These are phyloP conservation scores for Zasmidium citrigriseum DNA, from an alignment of 2,329 filamentous ascomycete genomes.

Conservation along the genomic window DNA sequence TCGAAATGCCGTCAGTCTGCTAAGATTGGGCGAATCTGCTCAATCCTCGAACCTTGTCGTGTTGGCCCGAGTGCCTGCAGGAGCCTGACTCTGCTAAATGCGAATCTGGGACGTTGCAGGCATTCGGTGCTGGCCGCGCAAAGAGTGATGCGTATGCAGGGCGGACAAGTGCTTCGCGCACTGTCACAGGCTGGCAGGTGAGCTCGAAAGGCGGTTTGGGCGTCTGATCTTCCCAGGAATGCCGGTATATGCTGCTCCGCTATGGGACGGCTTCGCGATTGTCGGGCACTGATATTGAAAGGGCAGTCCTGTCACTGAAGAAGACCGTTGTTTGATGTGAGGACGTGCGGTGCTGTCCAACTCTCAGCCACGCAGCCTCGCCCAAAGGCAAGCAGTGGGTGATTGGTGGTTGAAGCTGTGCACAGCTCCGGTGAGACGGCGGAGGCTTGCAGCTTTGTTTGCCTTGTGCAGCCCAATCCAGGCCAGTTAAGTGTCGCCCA, in stretches of 20 bases:
- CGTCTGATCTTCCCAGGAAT: not conserved
- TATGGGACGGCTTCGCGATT: not conserved
- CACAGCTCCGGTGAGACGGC: not conserved
- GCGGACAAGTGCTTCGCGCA: not conserved
- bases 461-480: constrained; percentile 6
- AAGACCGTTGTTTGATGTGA: not conserved
- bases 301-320: not conserved
- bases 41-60: not conserved
- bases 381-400: not conserved
- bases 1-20: not conserved
- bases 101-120: not conserved
- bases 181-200: not conserved
- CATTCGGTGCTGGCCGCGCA: not conserved
- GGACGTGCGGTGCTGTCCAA: not conserved
- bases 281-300: not conserved
- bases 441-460: constrained; percentile 12
- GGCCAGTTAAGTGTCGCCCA: not conserved
- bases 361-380: constrained; percentile 1
- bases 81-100: not conserved
- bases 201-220: not conserved
- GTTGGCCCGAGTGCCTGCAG: not conserved
- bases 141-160: not conserved
- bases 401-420: constrained; percentile 2
- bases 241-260: not conserved
- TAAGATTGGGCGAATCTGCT: not conserved